A percentile compares a stretch with the other conserved stretches of the same genome.
Conservation (phyloP, 2,329 filamentous ascomycete species). For the Alternaria gaisen region DNA sequence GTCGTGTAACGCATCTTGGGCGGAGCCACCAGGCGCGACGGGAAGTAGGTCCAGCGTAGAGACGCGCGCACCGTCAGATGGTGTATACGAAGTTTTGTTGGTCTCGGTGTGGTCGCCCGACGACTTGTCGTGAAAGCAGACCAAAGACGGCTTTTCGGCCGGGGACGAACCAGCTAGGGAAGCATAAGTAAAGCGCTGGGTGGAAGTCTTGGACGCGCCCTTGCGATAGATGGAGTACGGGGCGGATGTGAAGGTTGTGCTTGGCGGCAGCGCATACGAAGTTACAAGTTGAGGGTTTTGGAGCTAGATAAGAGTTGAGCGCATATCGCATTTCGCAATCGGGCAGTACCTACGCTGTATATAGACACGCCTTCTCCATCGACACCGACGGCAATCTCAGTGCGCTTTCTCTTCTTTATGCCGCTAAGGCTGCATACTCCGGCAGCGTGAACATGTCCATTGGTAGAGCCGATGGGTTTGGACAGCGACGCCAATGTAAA, state of each 20-base stretch:
- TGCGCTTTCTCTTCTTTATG: constrained; percentile 68
- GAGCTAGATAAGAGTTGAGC: constrained; percentile 54
- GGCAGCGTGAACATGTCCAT: constrained; percentile 54
- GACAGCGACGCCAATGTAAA: constrained; percentile 57
- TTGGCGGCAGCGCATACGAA: constrained; percentile 69
- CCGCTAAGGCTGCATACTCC: constrained; percentile 64
- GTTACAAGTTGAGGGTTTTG: constrained; percentile 68
- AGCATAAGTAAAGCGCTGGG: constrained; percentile 66
- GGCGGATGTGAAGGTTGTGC: constrained; percentile 64
- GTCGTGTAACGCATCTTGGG: constrained; percentile 47
- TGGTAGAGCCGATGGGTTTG: constrained; percentile 51
- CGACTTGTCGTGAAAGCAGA: constrained; percentile 63
- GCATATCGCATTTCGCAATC: constrained; percentile 6
- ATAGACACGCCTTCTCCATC: constrained; percentile 70
- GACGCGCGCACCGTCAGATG: constrained; percentile 35
- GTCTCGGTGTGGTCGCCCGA: constrained; percentile 47
- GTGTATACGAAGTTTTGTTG: constrained; percentile 42
- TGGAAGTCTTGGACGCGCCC: constrained; percentile 51
- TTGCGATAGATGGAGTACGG: constrained; percentile 67
- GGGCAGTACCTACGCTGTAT: constrained; percentile 63
- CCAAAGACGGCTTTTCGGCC: constrained; percentile 59
- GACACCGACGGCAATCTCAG: constrained; percentile 67
- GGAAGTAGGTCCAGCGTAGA: constrained; percentile 46
- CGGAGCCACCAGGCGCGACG: constrained; percentile 26
- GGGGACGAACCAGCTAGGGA: constrained; percentile 58